Conservation (phyloP, 2,329 filamentous ascomycete species). For the Cordyceps pruinosa region DNA sequence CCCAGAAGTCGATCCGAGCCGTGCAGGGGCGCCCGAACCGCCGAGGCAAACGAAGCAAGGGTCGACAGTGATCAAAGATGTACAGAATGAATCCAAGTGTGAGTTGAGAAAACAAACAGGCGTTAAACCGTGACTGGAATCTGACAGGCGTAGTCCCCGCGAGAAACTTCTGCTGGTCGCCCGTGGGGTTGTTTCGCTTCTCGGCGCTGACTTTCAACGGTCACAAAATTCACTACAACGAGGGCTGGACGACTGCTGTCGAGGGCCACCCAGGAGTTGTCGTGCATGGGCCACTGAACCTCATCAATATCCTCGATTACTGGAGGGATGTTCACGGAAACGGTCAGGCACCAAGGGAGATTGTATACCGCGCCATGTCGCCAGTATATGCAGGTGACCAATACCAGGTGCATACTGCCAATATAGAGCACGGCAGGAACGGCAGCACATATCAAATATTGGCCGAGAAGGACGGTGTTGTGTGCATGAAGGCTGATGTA, state of each 20-base stretch:
- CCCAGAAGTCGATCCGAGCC: constrained; percentile 24
- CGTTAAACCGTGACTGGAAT: neutral
- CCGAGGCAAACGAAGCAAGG: constrained; percentile 6
- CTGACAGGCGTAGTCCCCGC: neutral
- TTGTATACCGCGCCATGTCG: constrained; percentile 62
- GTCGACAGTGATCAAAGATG: constrained; percentile 16
- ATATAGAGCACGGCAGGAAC: neutral
- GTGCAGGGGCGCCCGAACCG: constrained; percentile 13
- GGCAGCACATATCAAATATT: neutral
- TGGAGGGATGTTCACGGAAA: constrained; percentile 45
- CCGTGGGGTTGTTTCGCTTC: constrained; percentile 64
- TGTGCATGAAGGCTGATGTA: constrained; percentile 13
- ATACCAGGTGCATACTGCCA: constrained; percentile 28
- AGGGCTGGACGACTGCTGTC: constrained; percentile 53
- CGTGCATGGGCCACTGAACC: constrained; percentile 73
- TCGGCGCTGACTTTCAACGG: constrained; percentile 81
- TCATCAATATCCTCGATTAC: constrained; percentile 66
- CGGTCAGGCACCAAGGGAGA: constrained; percentile 24
- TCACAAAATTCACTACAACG: constrained; percentile 78
- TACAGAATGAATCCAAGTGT: constrained; percentile 16
- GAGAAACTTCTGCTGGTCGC: constrained; percentile 36
- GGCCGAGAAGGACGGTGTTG: constrained; percentile 6
- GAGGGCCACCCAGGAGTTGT: constrained; percentile 66
- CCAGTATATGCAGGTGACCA: constrained; percentile 64
- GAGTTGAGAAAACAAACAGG: neutral